These are phyloP conservation scores for Pyrus pyrifolia DNA, from an alignment of 306 rosid genomes.

Conservation along the genomic window DNA sequence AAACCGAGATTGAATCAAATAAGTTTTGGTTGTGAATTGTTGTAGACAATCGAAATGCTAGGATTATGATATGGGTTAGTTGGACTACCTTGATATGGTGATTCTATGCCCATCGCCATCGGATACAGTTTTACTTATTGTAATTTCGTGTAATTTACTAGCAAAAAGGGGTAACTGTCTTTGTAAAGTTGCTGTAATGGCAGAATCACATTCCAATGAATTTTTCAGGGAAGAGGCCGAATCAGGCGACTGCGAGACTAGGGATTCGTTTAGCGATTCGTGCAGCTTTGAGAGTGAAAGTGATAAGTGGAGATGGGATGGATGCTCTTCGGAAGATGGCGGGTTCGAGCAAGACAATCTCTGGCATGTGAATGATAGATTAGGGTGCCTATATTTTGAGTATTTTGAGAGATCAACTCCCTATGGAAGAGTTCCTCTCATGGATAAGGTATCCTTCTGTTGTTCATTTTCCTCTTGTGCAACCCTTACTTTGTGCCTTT, in stretches of 20 bases:
- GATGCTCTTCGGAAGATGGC: slow-evolving; percentile 76
- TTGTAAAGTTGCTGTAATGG: background rate
- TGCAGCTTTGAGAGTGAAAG: slow-evolving; percentile 74
- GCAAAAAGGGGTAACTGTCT: background rate
- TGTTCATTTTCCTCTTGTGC: slow-evolving; percentile 6
- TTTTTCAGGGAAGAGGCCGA: slow-evolving; percentile 68
- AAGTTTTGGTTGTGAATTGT: background rate
- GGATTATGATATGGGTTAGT: background rate
- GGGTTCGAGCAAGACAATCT: slow-evolving; percentile 59
- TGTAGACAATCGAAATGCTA: background rate
- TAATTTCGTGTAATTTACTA: background rate
- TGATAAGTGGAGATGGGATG: slow-evolving; percentile 92
- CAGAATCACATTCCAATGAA: background rate
- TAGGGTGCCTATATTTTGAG: slow-evolving; percentile 67
- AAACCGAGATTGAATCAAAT: background rate
- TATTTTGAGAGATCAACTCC: slow-evolving; percentile 95
- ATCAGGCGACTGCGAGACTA: slow-evolving; percentile 64
- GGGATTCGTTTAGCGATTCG: slow-evolving; percentile 76
- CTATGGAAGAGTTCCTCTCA: slow-evolving; percentile 86
- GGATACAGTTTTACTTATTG: background rate
- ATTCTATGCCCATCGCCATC: background rate
- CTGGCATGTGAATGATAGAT: slow-evolving; percentile 53
- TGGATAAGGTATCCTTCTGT: slow-evolving; percentile 64
- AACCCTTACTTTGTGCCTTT: background rate
- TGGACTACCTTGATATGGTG: background rate